Evolutionary conservation across 164 flowering plant species (phyloP), one percentile per base, ranked within the genome.

Genomic region (Nymphaea colorata): DNA sequence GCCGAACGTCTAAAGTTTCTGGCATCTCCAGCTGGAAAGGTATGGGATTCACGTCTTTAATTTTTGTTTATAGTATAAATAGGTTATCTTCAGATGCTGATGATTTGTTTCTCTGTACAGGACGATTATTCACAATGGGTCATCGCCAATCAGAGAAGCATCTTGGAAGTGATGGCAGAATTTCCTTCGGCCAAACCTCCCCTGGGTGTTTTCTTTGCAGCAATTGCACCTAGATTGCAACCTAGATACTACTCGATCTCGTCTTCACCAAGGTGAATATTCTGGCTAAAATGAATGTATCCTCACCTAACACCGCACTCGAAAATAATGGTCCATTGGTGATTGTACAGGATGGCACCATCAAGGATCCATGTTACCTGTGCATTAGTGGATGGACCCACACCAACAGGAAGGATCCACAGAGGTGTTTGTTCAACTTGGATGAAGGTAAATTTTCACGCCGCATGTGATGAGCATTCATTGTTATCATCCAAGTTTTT

Each of bases 231-330:
- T 57, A 96, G 99, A 42, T 73, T 95, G 80, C 98, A 87, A 83
- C 98, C 99, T n/a, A 83, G 99, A 88, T 95, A 77, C 69, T 95
- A 95, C 78, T 95, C 99, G 4, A 95, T 95, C 59, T 95, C 99
- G 55, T 95, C 99, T n/a, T 95, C 99, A 16, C 91, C 96, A 44
- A 88, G 83, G 99, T 95, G 65, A 76, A 62, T 66, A 44, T 61
- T 15, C 59, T 55, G 59, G 16, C 59, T 25, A 25, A 25, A 25
- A 25, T 25, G 36, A 25, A 25, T 25, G 36, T 25, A 0, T 25
- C 36, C 36, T 25, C 36, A 25, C 36, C 36, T 25, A 25, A 25
- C 36, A 25, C 36, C 36, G 1, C 36, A 25, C 36, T 25, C 36
- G 41, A 61, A 17, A 17, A 61, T 61, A 17, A 61, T 61, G 25